Percentiles rank a stretch among this genome's conserved stretches.
phyloP scores from a whole-genome alignment of 495 filamentous ascomycete species.

The Terfezia claveryi region DNA sequence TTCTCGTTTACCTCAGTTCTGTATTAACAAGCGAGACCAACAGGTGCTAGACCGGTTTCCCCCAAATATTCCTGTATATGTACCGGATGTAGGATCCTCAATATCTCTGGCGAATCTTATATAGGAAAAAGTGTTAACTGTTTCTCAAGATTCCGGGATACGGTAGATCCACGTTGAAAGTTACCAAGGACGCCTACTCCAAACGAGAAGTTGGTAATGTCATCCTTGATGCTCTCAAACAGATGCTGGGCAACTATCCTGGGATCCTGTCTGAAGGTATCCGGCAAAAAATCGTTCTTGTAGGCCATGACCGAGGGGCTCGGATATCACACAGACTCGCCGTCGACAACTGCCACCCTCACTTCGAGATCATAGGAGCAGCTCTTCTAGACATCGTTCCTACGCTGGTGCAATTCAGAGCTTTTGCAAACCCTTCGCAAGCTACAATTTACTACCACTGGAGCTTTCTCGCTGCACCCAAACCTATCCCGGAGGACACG shows the following conservation, averaged over 20 bases:
- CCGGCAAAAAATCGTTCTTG: slow-evolving; percentile 15
- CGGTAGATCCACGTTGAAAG: slow-evolving; percentile 20
- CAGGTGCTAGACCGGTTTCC: slow-evolving; percentile 8
- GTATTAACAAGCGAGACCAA: slow-evolving; percentile 8
- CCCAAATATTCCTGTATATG: slow-evolving; percentile 18
- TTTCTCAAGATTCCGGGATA: slow-evolving; percentile 10
- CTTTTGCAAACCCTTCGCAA: slow-evolving; percentile 13
- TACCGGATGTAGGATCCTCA: slow-evolving; percentile 16
- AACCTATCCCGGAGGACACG: slow-evolving; percentile 23
- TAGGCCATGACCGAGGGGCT: slow-evolving; percentile 30
- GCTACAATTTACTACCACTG: slow-evolving; percentile 26
- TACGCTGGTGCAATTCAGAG: slow-evolving; percentile 23
- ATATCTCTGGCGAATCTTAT: too few relatives aligned
- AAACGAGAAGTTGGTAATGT: slow-evolving; percentile 22
- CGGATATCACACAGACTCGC: slow-evolving; percentile 27
- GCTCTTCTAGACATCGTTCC: slow-evolving; percentile 30
- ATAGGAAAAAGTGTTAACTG: too few relatives aligned
- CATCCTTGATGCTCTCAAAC: slow-evolving; percentile 17
- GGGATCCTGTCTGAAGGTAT: not conserved
- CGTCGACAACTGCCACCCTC: slow-evolving; percentile 13
- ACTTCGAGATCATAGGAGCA: slow-evolving; percentile 15
- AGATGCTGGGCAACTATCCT: not conserved
- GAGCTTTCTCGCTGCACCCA: slow-evolving; percentile 28
- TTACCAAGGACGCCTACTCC: slow-evolving; percentile 16
- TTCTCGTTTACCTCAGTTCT: not conserved